Evolutionary conservation across 2,329 filamentous ascomycete genomes (phyloP), one percentile per base, ranked within the genome.

Genomic region (Colletotrichum sp.): DNA sequence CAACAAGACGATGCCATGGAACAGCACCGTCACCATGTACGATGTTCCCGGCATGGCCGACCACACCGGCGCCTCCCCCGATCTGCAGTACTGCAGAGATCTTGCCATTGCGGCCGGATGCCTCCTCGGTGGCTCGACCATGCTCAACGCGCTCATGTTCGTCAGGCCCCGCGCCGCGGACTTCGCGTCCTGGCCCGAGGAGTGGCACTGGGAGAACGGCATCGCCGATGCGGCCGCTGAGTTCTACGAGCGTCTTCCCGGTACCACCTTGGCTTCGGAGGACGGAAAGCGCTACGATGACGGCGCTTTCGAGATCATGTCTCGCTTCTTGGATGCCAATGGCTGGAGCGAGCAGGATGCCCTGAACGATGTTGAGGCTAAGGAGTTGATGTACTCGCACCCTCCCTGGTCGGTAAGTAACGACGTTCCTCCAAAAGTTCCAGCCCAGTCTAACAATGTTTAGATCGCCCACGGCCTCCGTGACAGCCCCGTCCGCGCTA

Each of bases 101-200:
- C 78, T 79, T 9, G 78, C 80, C n/a, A 72, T 72, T 15, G 75
- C 76, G 8, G 81, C 81, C 10, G 82, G 80, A 9, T 84, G 82
- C 68, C 78, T 84, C 13, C 81, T 84, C n/a, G 82, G 82, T 52
- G 82, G 82, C 30, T 81, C 80, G 1, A 81, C 80, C 7, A 78
- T 77, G 18, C 76, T 84, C 71, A 82, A 81, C 74, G 79, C 78
- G 8, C 75, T 80, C 71, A 78, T 81, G 76, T 82, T 76, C 63
- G 75, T 81, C 49, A 75, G 73, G 63, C 81, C 78, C 26, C 77
- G 69, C 24, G 26, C 24, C 26, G 69, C 69, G 21, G 75, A 77
- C 72, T 76, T 76, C 18, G 69, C 73, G n/a, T 28, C 30, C 2
- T 79, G 78, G 78, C 78, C 78, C 4, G 30, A 72, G 12, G 77